These are phyloP conservation scores for Crithidia brevicula DNA, from an alignment of 208 protist species.

Conservation along the genomic window DNA sequence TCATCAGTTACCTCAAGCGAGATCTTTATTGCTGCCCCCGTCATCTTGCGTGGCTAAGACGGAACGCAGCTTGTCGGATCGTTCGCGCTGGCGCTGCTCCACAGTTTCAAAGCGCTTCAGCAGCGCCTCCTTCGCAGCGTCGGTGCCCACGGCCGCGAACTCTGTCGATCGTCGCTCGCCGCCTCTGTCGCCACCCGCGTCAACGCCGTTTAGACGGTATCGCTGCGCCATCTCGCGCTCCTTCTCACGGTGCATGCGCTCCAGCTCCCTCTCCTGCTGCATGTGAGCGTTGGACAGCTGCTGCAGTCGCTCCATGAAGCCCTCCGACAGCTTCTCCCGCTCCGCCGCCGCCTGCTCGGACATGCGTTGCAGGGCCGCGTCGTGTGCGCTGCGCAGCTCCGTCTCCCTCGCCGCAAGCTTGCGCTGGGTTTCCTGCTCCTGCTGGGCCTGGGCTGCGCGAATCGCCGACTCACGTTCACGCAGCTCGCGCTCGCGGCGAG, in stretches of 20 bases:
- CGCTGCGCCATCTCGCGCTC: conserved; percentile 54
- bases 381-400: conserved; percentile 57
- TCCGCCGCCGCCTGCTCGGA: conserved; percentile 44
- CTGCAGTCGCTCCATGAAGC: conserved; percentile 62
- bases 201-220: conserved; percentile 23
- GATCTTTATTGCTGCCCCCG: background rate
- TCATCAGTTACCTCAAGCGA: background rate
- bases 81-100: conserved; percentile 53
- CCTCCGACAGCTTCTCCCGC: conserved; percentile 42
- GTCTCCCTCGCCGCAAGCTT: conserved; percentile 43
- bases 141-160: background rate
- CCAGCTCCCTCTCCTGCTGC: conserved; percentile 57
- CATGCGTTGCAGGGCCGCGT: conserved; percentile 49
- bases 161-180: conserved; percentile 20
- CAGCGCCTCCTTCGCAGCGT: conserved; percentile 27
- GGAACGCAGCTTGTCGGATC: conserved; percentile 52
- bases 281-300: conserved; percentile 66
- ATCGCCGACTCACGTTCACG: conserved; percentile 50
- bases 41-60: conserved; percentile 20
- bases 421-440: conserved; percentile 46
- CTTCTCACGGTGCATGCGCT: conserved; percentile 73
- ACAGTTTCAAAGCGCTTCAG: conserved; percentile 34
- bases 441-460: conserved; percentile 33
- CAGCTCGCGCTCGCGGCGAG: conserved; percentile 54
- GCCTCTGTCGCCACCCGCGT: conserved; percentile 16